Conservation (phyloP, 306 rosid genomes). For the Pueraria montana region DNA sequence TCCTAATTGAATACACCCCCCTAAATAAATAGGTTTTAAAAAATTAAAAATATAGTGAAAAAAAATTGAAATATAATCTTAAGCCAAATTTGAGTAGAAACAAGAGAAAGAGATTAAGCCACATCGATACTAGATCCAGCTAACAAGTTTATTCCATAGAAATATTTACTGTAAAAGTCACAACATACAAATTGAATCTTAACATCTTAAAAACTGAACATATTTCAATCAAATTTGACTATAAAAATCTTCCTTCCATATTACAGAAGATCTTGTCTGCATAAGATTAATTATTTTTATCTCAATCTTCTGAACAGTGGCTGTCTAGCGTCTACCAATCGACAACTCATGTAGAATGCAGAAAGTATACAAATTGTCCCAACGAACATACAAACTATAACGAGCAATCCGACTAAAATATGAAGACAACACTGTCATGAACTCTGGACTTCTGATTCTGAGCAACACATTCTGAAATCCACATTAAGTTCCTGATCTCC, state of each 20-base stretch:
- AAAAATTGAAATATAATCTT: background rate
- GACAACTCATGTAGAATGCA: conserved; percentile 44
- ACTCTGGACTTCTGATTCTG: conserved; percentile 98
- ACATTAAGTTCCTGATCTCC: conserved; percentile 95
- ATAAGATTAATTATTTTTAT: conserved; percentile 46
- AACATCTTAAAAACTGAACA: conserved; percentile 34
- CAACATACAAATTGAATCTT: conserved; percentile 40
- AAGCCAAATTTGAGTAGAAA: background rate
- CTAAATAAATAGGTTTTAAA: background rate
- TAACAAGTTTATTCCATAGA: conserved; percentile 30
- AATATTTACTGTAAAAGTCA: conserved; percentile 36
- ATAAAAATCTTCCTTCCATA: conserved; percentile 39
- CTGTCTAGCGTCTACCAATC: conserved; percentile 45
- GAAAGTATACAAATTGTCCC: conserved; percentile 55
- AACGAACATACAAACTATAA: conserved; percentile 36
- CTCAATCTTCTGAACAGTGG: conserved; percentile 51
- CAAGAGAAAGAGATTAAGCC: background rate
- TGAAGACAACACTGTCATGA: conserved; percentile 97
- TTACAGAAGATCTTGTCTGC: conserved; percentile 41
- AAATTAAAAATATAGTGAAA: background rate
- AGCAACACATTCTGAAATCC: conserved; percentile 98
- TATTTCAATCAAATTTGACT: conserved; percentile 40
- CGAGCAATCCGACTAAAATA: conserved; percentile 65
- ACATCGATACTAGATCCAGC: background rate
- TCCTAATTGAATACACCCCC: too few species aligned